These are phyloP conservation scores for Huntiella omanensis DNA, from an alignment of 2,329 filamentous ascomycete species.

Conservation along the genomic window DNA sequence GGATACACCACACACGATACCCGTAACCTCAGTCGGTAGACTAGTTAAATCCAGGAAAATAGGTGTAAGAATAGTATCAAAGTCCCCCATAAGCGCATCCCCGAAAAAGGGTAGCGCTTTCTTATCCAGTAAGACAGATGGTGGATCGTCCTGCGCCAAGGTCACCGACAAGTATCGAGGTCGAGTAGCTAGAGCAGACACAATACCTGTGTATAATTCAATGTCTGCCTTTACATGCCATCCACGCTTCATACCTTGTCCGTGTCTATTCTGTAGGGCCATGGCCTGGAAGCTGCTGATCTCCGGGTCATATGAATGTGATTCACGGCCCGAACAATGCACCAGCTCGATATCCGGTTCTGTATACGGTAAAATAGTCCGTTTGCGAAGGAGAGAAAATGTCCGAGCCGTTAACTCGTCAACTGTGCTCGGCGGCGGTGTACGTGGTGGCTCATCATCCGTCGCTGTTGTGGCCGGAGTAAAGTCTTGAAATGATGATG, in stretches of 20 bases:
- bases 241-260: slow-evolving; percentile 15
- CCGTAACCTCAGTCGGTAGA: slow-evolving; percentile 72
- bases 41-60: slow-evolving; percentile 73
- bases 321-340: slow-evolving; percentile 55
- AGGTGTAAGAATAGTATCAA: slow-evolving; percentile 54
- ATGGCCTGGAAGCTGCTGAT: slow-evolving; percentile 17
- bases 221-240: slow-evolving; percentile 45
- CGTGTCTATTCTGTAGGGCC: slow-evolving; percentile 12
- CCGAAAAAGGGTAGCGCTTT: slow-evolving; percentile 45
- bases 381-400: slow-evolving; percentile 63
- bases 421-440: slow-evolving; percentile 59
- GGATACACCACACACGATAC: slow-evolving; percentile 87
- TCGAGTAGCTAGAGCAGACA: slow-evolving; percentile 39
- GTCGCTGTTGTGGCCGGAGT: not conserved
- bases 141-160: slow-evolving; percentile 52
- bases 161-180: slow-evolving; percentile 59
- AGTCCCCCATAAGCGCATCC: slow-evolving; percentile 58
- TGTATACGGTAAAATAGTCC: slow-evolving; percentile 55
- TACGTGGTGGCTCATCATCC: slow-evolving; percentile 30
- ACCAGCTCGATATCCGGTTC: slow-evolving; percentile 52
- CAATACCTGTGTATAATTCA: slow-evolving; percentile 42
- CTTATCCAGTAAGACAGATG: slow-evolving; percentile 55
- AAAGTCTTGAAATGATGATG: slow-evolving; percentile 10
- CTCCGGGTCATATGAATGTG: slow-evolving; percentile 4
- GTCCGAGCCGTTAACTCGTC: slow-evolving; percentile 67